Evolutionary conservation across 2,329 filamentous ascomycete species (phyloP), one percentile per base, ranked within the genome.

Genomic region (Coniochaeta prunicola): DNA sequence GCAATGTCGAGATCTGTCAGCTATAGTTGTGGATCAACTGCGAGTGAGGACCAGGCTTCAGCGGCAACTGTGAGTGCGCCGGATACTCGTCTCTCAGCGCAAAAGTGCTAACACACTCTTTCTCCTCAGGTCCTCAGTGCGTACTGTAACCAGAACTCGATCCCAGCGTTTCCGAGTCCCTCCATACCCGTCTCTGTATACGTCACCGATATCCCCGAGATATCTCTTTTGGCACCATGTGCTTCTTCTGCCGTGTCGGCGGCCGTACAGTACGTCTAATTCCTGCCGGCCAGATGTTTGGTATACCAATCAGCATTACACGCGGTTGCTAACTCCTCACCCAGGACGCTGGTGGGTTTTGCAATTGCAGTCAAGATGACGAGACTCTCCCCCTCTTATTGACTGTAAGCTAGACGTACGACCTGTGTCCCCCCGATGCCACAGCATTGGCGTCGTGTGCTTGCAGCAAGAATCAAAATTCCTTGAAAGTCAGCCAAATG

Each of bases 401-500:
- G 63, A 65, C 80, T 1, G 15, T n/a, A 38, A n/a, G 4, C 15
- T 26, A 66, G 66, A 64, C 64, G 15, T 59, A 64, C 36, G n/a
- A 53, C 1, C 56, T 59, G 7, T 73, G 70, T 58, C 70, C 68
- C 4, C 13, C 61, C 1, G 67, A 71, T 13, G 64, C 69, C 0
- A 59, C 63, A 3, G 59, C 63, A 12, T 62, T 80, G 24, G 80
- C 80, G 2, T 76, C 78, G 1, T 84, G 81, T 59, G 78, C 77
- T 26, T 84, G 81, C 66, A 68, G 66, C 48, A 83, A 82, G 66
- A 75, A 77, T 54, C 73, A 77, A 40, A 80, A 82, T 58, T 77
- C 78, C 5, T 65, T 71, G 6, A 62, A 66, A 7, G 70, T 79
- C 30, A 80, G 73, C 65, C 71, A 73, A 53, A 64, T 65, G 6